phyloP scores from a whole-genome alignment of 345 rosid species.

The Draba incana region DNA sequence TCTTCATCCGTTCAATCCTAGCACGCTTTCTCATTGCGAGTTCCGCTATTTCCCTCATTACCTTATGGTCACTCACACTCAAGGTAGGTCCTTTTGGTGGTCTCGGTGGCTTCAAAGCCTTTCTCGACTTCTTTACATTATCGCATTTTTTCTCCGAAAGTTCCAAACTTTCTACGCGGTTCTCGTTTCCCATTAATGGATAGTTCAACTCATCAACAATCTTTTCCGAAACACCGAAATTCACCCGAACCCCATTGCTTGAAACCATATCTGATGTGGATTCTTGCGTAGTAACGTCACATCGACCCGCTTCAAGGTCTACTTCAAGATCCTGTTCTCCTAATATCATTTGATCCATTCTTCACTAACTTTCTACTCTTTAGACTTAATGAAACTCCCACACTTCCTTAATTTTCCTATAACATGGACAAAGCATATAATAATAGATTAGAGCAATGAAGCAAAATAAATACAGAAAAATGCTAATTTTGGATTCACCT shows the following conservation, averaged over 20 bases:
- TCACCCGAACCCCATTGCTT: conserved; percentile 24
- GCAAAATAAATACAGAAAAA: neutral
- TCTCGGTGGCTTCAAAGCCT: conserved; percentile 82
- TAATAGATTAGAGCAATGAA: conserved; percentile 11
- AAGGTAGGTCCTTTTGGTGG: conserved; percentile 77
- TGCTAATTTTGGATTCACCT: neutral
- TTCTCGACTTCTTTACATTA: conserved; percentile 53
- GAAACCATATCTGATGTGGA: conserved; percentile 39
- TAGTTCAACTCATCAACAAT: conserved; percentile 38
- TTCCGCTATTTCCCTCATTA: conserved; percentile 73
- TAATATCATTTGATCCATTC: conserved; percentile 45
- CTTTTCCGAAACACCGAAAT: conserved; percentile 31
- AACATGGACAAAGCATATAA: conserved; percentile 1
- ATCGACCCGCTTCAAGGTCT: conserved; percentile 67
- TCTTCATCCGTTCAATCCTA: conserved; percentile 66
- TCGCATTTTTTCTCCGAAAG: conserved; percentile 32
- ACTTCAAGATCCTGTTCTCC: conserved; percentile 48
- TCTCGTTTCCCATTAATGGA: conserved; percentile 28
- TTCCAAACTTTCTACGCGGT: conserved; percentile 35
- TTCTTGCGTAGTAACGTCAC: conserved; percentile 16
- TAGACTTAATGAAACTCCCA: neutral
- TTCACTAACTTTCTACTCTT: neutral
- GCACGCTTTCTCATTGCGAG: conserved; percentile 78
- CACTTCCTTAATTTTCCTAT: conserved; percentile 2
- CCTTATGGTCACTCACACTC: conserved; percentile 72